Evolutionary conservation across 2,329 filamentous ascomycete species (phyloP), one percentile per base, ranked within the genome.

Genomic region (Dichotomopilus funicola): DNA sequence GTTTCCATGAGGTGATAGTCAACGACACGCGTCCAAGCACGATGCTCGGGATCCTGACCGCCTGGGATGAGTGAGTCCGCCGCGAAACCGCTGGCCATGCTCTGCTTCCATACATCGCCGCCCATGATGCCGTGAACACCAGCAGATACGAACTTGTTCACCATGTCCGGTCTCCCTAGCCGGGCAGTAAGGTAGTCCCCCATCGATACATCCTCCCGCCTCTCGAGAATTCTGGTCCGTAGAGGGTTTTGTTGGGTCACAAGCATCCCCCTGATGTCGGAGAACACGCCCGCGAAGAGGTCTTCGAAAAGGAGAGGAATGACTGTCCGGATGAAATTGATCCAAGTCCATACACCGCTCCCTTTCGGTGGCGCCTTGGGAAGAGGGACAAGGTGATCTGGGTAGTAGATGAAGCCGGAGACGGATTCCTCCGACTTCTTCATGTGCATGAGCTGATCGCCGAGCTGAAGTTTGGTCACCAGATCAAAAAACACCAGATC

Each of bases 51-150:
- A 33, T 38, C 4, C 10, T 36, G 10, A 5, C 34, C n/a, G n/a
- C 1, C 11, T 11, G 40, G 38, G 10, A 37, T 10, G n/a, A 58
- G 47, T 10, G 11, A 7, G 41, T 56, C 53, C 1, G 51, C 48
- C 27, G 85, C 72, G 41, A 86, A 67, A 42, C 88, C 74, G 50
- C 82, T 83, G 63, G 82, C 83, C 48, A 82, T 83, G 70, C 91
- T 96, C 50, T 97, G 75, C 66, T 86, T 79, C 68, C 88, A 83
- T 48, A 95, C 82, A 70, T 96, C 88, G 5, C 94, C 94, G 27
- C 91, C 94, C 70, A 95, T 96, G 56, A 97, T 90, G 43, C 94
- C 94, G 70, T 97, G 94, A 52, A 90, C 65, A 66, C 84, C 73
- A 51, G 86, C 90, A 5, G 90, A 96, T 6, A 83, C 71, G 13